Evolutionary conservation across 2,329 filamentous ascomycete species (phyloP), one percentile per base, ranked within the genome.

Genomic region (Pseudocercospora cruenta): DNA sequence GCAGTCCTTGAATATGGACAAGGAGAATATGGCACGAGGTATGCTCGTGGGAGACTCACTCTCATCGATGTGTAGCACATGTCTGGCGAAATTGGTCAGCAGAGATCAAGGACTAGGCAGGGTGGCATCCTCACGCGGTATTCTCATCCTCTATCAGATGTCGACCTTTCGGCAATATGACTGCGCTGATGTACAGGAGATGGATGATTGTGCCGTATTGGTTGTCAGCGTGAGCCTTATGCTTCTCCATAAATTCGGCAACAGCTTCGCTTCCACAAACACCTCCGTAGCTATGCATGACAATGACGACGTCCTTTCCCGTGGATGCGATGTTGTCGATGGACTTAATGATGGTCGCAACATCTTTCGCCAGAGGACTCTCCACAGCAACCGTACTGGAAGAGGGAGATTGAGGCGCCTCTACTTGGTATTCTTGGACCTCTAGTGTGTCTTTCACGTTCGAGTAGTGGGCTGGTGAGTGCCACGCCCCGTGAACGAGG

Each of bases 231-330:
- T 28, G 57, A 19, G 57, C 22, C 22, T 60, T 64, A 16, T 36
- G 19, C 8, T 62, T 54, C 33, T 64, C 65, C 16, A 62, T 43
- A 36, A 63, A 24, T 36, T 64, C 67, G 14, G 64, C 67, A n/a
- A 69, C 70, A 19, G 75, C 71, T 51, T 75, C 73, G 39, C 66
- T 71, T 28, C 73, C 75, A n/a, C 67, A 68, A 8, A 73, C 47
- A n/a, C 75, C 76, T 43, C 74, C 76, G 65, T 77, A 76, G 14
- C 69, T 73, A 62, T 77, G 75, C 73, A 76, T 74, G 10, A 73
- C 66, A 5, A 77, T 51, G 6, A 75, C 63, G 8, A 74, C 71
- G 39, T 74, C 71, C 54, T 72, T 69, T 14, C 70, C 67, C 12
- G 69, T 64, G 16, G 71, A 58, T 9, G 69, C 60, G 36, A 73